A percentile compares a stretch with the other conserved stretches of the same genome.
phyloP scores from a whole-genome alignment of 208 protist genomes.

The Acanthamoeba divionensis region DNA sequence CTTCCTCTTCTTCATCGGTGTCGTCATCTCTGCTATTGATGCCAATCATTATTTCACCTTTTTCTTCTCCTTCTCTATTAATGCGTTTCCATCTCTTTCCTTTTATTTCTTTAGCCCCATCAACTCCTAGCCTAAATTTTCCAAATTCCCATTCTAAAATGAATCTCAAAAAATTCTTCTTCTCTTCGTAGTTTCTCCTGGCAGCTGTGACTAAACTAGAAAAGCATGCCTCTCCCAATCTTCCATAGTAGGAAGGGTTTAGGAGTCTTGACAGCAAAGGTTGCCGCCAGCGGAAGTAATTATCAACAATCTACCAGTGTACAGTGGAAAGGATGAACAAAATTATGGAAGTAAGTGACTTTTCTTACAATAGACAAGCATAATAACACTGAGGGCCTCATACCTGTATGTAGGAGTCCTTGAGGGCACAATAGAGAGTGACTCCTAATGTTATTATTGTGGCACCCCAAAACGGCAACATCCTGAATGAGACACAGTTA shows the following conservation, averaged over 20 bases:
- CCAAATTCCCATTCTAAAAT: constrained; percentile 34
- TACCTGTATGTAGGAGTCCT: constrained; percentile 31
- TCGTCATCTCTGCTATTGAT: too few relatives aligned
- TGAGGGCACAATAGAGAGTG: constrained; percentile 16
- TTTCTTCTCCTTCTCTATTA: too few relatives aligned
- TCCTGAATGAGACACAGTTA: background rate
- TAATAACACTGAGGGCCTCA: background rate
- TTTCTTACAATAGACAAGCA: background rate
- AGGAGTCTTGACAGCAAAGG: background rate
- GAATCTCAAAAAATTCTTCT: constrained; percentile 25
- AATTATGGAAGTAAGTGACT: background rate
- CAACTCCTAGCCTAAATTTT: background rate
- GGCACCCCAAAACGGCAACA: background rate
- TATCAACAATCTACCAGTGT: background rate
- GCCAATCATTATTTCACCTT: too few relatives aligned
- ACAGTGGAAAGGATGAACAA: background rate
- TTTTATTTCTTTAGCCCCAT: too few relatives aligned
- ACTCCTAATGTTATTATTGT: background rate
- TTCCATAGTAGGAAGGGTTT: constrained; percentile 33
- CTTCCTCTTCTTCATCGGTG: too few relatives aligned
- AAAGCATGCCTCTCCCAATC: constrained; percentile 14
- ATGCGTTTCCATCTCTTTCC: too few relatives aligned
- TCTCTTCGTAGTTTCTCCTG: constrained; percentile 5
- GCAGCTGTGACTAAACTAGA: background rate
- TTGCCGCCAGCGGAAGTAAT: constrained; percentile 2